phyloP scores from a whole-genome alignment of 148 eudicot genomes.

The Mesembryanthemum crystallinum region DNA sequence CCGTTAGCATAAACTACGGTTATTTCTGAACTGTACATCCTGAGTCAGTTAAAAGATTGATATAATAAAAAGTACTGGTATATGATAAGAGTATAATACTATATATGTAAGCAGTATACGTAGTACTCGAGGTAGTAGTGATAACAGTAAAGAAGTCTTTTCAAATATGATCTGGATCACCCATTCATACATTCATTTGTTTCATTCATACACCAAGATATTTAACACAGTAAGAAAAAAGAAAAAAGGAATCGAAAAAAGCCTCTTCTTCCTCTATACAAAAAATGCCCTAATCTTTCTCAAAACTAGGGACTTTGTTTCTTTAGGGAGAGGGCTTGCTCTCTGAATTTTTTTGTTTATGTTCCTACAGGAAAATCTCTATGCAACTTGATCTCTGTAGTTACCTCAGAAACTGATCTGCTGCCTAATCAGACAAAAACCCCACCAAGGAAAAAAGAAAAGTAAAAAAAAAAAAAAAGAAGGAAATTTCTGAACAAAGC shows the following conservation, averaged over 20 bases:
- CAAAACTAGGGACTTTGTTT: conserved; percentile 34
- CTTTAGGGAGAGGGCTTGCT: conserved; percentile 73
- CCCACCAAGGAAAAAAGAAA: conserved; percentile 19
- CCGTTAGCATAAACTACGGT: too few relatives aligned
- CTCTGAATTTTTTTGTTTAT: conserved; percentile 20
- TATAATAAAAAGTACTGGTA: too few relatives aligned
- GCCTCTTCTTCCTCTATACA: conserved; percentile 85
- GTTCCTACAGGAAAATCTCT: conserved; percentile 22
- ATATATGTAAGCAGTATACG: too few relatives aligned
- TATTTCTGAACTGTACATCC: too few relatives aligned
- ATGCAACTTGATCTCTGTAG: conserved; percentile 22
- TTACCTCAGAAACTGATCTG: conserved; percentile 11
- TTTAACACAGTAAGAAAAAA: conserved; percentile 24
- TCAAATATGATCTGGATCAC: not conserved
- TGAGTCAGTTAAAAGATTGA: too few relatives aligned
- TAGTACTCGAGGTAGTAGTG: too few relatives aligned
- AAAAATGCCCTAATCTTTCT: conserved; percentile 43
- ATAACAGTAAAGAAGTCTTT: not conserved
- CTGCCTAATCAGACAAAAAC: conserved; percentile 28
- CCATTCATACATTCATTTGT: not conserved
- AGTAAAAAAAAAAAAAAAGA: not conserved
- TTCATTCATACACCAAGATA: conserved; percentile 33
- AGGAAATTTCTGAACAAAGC: not conserved
- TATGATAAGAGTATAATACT: too few relatives aligned
- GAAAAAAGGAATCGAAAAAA: conserved; percentile 39